Evolutionary conservation across 2,329 filamentous ascomycete species (phyloP).

Genomic region (Cladophialophora carrionii): DNA sequence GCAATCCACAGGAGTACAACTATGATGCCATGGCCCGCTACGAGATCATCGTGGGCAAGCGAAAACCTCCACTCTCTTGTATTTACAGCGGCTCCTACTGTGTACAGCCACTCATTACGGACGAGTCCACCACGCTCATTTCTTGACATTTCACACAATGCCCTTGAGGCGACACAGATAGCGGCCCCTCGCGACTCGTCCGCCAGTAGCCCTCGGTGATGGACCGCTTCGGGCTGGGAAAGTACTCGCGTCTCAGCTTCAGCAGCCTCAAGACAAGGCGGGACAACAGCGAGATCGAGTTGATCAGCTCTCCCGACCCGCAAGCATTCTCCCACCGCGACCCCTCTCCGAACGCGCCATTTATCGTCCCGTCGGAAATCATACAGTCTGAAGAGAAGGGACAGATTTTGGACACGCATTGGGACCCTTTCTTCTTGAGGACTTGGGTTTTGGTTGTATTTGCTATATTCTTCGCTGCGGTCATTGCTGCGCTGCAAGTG

Average conservation of each 20-base stretch:
- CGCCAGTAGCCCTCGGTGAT: background rate
- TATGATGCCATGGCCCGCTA: background rate
- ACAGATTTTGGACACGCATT: slow-evolving; percentile 16
- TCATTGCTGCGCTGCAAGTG: slow-evolving; percentile 28
- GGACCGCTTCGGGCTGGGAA: slow-evolving; percentile 9
- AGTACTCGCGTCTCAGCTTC: slow-evolving; percentile 17
- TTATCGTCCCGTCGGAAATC: slow-evolving; percentile 8
- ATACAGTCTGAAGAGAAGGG: background rate
- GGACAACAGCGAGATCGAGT: slow-evolving; percentile 1
- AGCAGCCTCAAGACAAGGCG: background rate
- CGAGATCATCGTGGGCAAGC: background rate
- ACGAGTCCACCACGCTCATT: background rate
- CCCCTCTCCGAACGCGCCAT: slow-evolving; percentile 3
- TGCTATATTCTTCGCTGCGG: slow-evolving; percentile 25
- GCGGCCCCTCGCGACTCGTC: background rate
- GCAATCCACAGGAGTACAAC: background rate
- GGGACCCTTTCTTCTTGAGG: slow-evolving; percentile 29
- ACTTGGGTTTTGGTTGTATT: slow-evolving; percentile 29
- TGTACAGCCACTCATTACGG: background rate
- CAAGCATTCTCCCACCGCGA: background rate
- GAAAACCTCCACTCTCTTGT: background rate
- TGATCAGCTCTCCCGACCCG: background rate
- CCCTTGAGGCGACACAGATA: background rate
- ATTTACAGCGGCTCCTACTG: background rate
- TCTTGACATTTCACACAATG: background rate